Evolutionary conservation across 352 stramenopile genomes (phyloP), one percentile per base, ranked within the genome.

Genomic region (Hyaloperonospora arabidopsidis): DNA sequence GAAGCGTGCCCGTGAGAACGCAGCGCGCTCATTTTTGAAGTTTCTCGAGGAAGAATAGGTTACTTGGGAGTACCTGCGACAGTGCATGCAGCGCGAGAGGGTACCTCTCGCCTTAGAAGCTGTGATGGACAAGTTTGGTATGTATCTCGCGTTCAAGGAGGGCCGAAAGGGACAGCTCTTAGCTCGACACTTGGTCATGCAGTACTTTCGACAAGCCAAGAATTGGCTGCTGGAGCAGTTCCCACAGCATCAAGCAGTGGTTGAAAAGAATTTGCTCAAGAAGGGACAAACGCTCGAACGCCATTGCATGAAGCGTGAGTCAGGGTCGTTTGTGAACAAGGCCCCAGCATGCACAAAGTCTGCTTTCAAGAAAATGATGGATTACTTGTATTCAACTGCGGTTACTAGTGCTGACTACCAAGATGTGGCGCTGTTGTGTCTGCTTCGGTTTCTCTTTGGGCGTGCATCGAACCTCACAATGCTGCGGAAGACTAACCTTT

Each of bases 151-250:
- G 19, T 46, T 46, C n/a, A 25, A 28, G 5, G 19, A 46, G 5
- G 40, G 40, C 2, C 22, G 23, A 19, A 25, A 29, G 8, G 18
- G 40, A 7, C 22, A 46, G 19, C 40, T 19, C 6, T 19, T 46
- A 28, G 40, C 40, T 46, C 17, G 40, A 28, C n/a, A 46, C 19
- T 25, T 8, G 3, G 10, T 56, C 22, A n/a, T n/a, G n/a, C n/a
- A n/a, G n/a, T n/a, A n/a, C n/a, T n/a, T n/a, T n/a, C 44, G 56
- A 18, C 57, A 62, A 35, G 40, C 40, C 14, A 65, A 61, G 51
- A 59, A 52, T 43, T 63, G 54, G n/a, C n/a, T n/a, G n/a, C n/a
- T n/a, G n/a, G n/a, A n/a, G 49, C 49, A 47, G 45, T 68, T 54
- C 28, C 46, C 39, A 21, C 38, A 13, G 38, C 38, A 45, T 19